Base-by-base conservation (phyloP, 129 eudicot genomes). In the Pittosporum tobira region DNA sequence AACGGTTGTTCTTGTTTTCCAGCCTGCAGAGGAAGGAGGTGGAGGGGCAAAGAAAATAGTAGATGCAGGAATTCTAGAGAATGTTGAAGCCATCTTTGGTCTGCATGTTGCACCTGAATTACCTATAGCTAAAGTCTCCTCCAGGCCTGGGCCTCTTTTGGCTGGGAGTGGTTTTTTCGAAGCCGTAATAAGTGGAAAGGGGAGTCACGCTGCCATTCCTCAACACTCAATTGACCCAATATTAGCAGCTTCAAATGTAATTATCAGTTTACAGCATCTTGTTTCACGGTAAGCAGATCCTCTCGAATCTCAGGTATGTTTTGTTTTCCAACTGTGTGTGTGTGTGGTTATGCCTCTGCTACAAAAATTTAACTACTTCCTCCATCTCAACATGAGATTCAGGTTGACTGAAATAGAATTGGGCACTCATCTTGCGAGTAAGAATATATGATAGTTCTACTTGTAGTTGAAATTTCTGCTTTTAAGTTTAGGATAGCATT, bases 261-360 rank as follows among this genome's bases (percentile, higher is more conserved):
- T 91, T 51, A 85, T 91, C 49, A 87, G 96, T 73, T 74, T 91
- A 57, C 98, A 91, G 57, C 90, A 91, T 68, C 82, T 87, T 4
- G 78, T 91, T 38, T 91, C 99, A 21, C 90, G 99, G 19, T 96
- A 91, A 83, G 90, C 99, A 44, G 99, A 91, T 74, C 99, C 99
- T 61, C 94, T 91, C 13, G 99, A 91, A 61, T 87, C 99, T 56
- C 94, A 83, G 85, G 99, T 83, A 50, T 45, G 6, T 23, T 54
- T 42, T 20, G n/a, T 13, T 1, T 30, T 11, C 21, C 42, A 12
- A 22, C 53, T 57, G 44, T 48, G n/a, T n/a, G n/a, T n/a, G n/a
- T n/a, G n/a, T n/a, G n/a, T n/a, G n/a, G n/a, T n/a, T n/a, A 34
- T 6, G 40, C 10, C 40, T 0, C 40, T 34, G 40, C 13, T 34